Percentiles rank a stretch among this genome's conserved stretches.
phyloP scores from a whole-genome alignment of 306 rosid genomes.

The Casuarina cunninghamiana region DNA sequence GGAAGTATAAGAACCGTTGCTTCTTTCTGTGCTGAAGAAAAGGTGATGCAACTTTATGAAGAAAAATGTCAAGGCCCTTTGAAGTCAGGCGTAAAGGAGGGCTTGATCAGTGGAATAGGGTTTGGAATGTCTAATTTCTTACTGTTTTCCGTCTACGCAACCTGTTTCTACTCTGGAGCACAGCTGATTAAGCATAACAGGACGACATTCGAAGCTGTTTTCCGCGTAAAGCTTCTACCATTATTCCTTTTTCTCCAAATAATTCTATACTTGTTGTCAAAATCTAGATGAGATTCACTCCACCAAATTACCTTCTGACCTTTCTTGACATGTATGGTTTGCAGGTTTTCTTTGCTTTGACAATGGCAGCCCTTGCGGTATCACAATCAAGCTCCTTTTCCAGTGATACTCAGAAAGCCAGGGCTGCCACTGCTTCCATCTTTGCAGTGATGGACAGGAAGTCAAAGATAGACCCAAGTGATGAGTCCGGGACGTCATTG shows the following conservation, averaged over 20 bases:
- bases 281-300: background rate
- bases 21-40: slow-evolving; percentile 87
- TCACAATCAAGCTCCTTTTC: slow-evolving; percentile 63
- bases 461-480: slow-evolving; percentile 64
- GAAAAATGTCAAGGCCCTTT: slow-evolving; percentile 82
- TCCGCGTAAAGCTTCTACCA: slow-evolving; percentile 41
- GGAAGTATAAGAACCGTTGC: slow-evolving; percentile 93
- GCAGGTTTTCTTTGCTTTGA: slow-evolving; percentile 85
- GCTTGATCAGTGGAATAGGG: slow-evolving; percentile 85
- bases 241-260: slow-evolving; percentile 2
- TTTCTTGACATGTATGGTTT: slow-evolving; percentile 4
- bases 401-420: slow-evolving; percentile 66
- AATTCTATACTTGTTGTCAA: background rate
- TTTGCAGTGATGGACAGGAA: slow-evolving; percentile 53
- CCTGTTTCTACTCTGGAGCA: slow-evolving; percentile 83
- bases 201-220: slow-evolving; percentile 58
- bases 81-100: slow-evolving; percentile 66
- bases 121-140: slow-evolving; percentile 74
- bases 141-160: slow-evolving; percentile 65
- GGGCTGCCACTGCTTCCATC: slow-evolving; percentile 62
- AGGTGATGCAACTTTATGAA: slow-evolving; percentile 77
- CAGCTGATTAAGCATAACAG: slow-evolving; percentile 48
- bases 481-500: slow-evolving; percentile 60
- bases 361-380: slow-evolving; percentile 71
- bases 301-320: background rate